Conservation (phyloP, 371 early-diverging fungal genomes). For the Actinomucor elegans region DNA sequence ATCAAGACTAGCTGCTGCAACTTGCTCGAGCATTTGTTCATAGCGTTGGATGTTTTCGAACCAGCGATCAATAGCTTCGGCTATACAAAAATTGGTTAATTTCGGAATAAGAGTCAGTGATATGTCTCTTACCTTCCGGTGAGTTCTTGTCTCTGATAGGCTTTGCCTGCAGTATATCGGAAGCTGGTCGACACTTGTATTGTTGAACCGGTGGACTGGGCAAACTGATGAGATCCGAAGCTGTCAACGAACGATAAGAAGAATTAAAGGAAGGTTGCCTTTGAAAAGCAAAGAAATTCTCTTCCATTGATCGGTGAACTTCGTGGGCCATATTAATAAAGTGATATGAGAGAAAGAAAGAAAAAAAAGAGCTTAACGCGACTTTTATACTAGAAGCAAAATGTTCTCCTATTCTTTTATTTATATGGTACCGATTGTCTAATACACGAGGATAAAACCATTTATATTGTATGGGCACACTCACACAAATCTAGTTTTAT, state of each 20-base stretch:
- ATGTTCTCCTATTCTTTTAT: too few species aligned
- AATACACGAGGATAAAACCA: too few species aligned
- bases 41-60: slow-evolving; percentile 90
- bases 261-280: slow-evolving; percentile 12
- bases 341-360: slow-evolving; percentile 14
- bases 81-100: slow-evolving; percentile 34
- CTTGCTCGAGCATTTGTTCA: slow-evolving; percentile 93
- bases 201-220: slow-evolving; percentile 1
- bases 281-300: slow-evolving; percentile 37
- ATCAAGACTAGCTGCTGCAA: slow-evolving; percentile 90
- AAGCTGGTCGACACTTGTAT: slow-evolving; percentile 18
- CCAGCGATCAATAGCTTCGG: slow-evolving; percentile 88
- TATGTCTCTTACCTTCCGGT: slow-evolving; percentile 44
- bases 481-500: too few species aligned
- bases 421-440: too few species aligned
- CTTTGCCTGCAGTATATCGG: slow-evolving; percentile 37
- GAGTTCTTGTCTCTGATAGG: slow-evolving; percentile 19
- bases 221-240: slow-evolving; percentile 34
- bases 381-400: too few species aligned
- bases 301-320: slow-evolving; percentile 37
- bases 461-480: too few species aligned
- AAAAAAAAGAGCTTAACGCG: slow-evolving; percentile 10
- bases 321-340: slow-evolving; percentile 33
- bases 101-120: too few species aligned
- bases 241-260: slow-evolving; percentile 32